Evolutionary conservation across 768 basidiomycete genomes (phyloP).

Genomic region (Boletus barrowsii): DNA sequence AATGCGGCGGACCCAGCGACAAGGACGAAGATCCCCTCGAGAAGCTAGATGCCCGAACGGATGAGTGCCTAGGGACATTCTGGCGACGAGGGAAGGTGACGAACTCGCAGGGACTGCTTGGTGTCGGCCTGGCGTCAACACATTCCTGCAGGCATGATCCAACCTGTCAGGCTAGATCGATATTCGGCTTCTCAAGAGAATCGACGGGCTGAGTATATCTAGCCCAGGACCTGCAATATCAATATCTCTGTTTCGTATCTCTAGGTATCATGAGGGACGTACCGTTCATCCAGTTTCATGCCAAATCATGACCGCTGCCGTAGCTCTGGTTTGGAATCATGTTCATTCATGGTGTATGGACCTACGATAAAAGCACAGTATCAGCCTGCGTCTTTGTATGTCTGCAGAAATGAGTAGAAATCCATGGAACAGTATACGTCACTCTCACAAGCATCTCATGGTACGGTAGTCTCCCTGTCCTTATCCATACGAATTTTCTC

Average conservation of each 20-base stretch:
- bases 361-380: constrained; percentile 10
- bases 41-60: constrained; percentile 68
- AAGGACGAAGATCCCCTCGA: constrained; percentile 68
- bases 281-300: background rate
- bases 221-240: background rate
- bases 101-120: constrained; percentile 9
- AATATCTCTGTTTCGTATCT: background rate
- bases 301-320: background rate
- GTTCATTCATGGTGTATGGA: constrained; percentile 6
- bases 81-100: constrained; percentile 11
- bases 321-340: background rate
- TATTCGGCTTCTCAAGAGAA: too few species aligned
- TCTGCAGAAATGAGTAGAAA: constrained; percentile 1
- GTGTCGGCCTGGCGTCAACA: constrained; percentile 12
- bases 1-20: constrained; percentile 58
- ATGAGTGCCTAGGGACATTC: constrained; percentile 25
- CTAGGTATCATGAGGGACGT: background rate
- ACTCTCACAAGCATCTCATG: constrained; percentile 5
- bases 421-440: background rate
- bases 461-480: constrained; percentile 5
- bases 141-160: background rate
- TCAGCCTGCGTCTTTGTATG: background rate
- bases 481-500: constrained; percentile 30
- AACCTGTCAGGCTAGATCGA: constrained; percentile 7
- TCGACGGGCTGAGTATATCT: background rate